phyloP scores from a whole-genome alignment of 2,329 filamentous ascomycete genomes.

The Trichoderma atrobrunneum region DNA sequence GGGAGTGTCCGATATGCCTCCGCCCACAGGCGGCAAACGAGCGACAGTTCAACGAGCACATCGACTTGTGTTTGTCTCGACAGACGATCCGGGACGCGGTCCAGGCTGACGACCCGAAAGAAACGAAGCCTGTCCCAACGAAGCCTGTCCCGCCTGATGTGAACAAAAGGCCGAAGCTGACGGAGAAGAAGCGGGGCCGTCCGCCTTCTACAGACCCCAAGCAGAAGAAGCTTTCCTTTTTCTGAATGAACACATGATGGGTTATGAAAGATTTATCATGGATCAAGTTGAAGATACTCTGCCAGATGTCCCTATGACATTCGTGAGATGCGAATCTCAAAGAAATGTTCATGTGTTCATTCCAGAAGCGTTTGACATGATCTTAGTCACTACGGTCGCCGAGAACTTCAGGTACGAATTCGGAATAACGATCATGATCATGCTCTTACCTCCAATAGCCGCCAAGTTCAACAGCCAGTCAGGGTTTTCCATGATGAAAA shows the following conservation, averaged over 20 bases:
- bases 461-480: too few species aligned
- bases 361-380: too few species aligned
- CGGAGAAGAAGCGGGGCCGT: constrained; percentile 41
- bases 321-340: too few species aligned
- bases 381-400: too few species aligned
- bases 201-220: constrained; percentile 39
- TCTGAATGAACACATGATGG: constrained; percentile 30
- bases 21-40: constrained; percentile 74
- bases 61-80: constrained; percentile 85
- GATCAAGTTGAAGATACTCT: too few species aligned
- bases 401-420: too few species aligned
- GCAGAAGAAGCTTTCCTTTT: constrained; percentile 54
- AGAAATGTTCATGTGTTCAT: too few species aligned
- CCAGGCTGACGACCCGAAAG: constrained; percentile 46
- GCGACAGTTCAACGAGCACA: constrained; percentile 79
- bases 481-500: too few species aligned
- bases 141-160: constrained; percentile 35
- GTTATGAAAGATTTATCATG: constrained; percentile 6
- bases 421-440: too few species aligned
- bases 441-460: too few species aligned
- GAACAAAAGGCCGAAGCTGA: constrained; percentile 36
- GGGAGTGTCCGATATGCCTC: constrained; percentile 88
- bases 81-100: constrained; percentile 83
- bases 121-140: constrained; percentile 30
- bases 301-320: too few species aligned